phyloP scores from a whole-genome alignment of 2,329 filamentous ascomycete genomes.

The Fusarium sp. region DNA sequence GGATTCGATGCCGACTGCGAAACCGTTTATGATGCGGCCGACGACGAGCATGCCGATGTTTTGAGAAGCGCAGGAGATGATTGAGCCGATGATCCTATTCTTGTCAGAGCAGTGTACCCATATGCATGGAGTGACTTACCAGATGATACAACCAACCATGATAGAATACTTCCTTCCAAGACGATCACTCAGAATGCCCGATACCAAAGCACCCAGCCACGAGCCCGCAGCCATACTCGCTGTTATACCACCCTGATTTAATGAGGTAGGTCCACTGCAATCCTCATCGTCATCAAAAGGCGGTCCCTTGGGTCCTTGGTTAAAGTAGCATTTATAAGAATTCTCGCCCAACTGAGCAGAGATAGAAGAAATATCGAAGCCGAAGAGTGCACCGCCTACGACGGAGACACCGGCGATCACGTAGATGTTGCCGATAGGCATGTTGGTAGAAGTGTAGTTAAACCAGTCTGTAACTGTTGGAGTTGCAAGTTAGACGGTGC shows the following conservation, averaged over 20 bases:
- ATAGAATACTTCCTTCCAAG: conserved; percentile 63
- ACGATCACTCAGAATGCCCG: conserved; percentile 62
- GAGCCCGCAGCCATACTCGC: conserved; percentile 65
- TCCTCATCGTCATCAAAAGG: conserved; percentile 45
- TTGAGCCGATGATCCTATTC: conserved; percentile 57
- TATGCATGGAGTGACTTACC: conserved; percentile 52
- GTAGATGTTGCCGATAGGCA: conserved; percentile 44
- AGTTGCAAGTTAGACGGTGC: background rate
- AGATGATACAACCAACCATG: conserved; percentile 62
- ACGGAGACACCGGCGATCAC: conserved; percentile 42
- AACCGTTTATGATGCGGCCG: conserved; percentile 72
- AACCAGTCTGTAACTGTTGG: background rate
- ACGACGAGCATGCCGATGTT: conserved; percentile 54
- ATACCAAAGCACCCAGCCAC: conserved; percentile 61
- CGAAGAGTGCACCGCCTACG: conserved; percentile 43
- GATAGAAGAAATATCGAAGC: conserved; percentile 43
- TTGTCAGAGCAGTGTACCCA: no score
- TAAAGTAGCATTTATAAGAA: conserved; percentile 55
- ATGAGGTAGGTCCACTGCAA: conserved; percentile 53
- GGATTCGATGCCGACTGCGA: conserved; percentile 71
- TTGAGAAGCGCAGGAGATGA: conserved; percentile 58
- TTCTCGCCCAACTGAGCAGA: conserved; percentile 48
- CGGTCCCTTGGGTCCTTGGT: conserved; percentile 50
- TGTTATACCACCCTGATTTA: conserved; percentile 64
- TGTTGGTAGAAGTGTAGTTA: background rate